A percentile compares a stretch with the other conserved stretches of the same genome.
Evolutionary conservation across 345 rosid species (phyloP).

Genomic region (Lumnitzera racemosa): DNA sequence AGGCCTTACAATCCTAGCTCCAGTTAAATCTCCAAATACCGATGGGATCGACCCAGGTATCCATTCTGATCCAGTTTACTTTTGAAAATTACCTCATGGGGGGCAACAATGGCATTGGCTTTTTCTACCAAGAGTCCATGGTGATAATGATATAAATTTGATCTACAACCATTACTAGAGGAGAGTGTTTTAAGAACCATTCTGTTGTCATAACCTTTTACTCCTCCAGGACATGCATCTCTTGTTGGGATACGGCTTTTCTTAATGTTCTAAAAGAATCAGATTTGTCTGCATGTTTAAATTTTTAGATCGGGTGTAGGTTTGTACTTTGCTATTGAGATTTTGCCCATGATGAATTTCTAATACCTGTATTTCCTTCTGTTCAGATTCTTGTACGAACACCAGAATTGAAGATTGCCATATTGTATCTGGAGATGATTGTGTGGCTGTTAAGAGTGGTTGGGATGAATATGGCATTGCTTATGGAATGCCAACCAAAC

Average conservation of each 20-base stretch:
- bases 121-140: too few species aligned
- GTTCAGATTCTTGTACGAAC: conserved; percentile 87
- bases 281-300: too few species aligned
- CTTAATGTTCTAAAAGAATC: too few species aligned
- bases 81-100: not conserved
- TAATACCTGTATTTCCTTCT: not conserved
- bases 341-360: not conserved
- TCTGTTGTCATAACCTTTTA: too few species aligned
- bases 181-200: too few species aligned
- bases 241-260: too few species aligned
- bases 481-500: conserved; percentile 64
- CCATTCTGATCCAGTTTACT: not conserved
- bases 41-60: conserved; percentile 25
- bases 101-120: too few species aligned
- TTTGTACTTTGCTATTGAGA: not conserved
- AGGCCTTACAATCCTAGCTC: conserved; percentile 16
- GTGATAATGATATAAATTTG: too few species aligned
- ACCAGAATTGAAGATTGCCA: conserved; percentile 76
- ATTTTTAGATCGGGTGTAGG: not conserved
- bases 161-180: too few species aligned
- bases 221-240: too few species aligned
- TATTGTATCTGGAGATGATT: conserved; percentile 88
- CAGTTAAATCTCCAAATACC: conserved; percentile 20
- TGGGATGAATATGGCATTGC: conserved; percentile 82
- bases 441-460: conserved; percentile 86